Percentiles rank a stretch among this genome's conserved stretches.
phyloP scores from a whole-genome alignment of 148 eudicot species.

The Camellia granthamiana region DNA sequence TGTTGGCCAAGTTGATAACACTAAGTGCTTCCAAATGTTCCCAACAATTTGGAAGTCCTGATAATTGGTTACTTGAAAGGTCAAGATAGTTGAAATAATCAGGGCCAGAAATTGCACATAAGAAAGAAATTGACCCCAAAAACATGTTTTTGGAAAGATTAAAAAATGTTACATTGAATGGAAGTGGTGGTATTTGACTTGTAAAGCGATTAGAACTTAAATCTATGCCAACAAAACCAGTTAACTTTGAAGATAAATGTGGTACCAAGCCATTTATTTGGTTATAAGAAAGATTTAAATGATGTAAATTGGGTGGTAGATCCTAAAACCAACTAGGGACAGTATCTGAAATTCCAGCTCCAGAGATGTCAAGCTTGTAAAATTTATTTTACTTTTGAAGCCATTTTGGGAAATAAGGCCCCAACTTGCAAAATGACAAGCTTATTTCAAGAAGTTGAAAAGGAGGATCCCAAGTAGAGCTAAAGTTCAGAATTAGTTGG shows the following conservation, averaged over 20 bases:
- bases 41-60: conserved; percentile 13
- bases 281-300: conserved; percentile 24
- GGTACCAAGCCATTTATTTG: conserved; percentile 10
- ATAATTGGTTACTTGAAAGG: conserved; percentile 13
- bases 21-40: not conserved
- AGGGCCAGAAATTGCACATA: not conserved
- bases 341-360: not conserved
- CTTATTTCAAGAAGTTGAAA: conserved; percentile 12
- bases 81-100: not conserved
- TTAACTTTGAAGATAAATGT: not conserved
- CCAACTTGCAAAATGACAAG: conserved; percentile 15
- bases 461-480: conserved; percentile 15
- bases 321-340: conserved; percentile 11
- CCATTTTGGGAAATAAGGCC: conserved; percentile 22
- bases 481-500: not conserved
- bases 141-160: conserved; percentile 15
- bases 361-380: not conserved
- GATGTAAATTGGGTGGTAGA: not conserved
- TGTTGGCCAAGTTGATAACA: not conserved
- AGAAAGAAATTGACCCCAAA: conserved; percentile 1
- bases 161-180: not conserved
- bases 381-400: not conserved
- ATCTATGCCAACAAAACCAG: not conserved
- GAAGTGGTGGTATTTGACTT: conserved; percentile 16
- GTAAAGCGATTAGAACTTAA: conserved; percentile 17